Evolutionary conservation across 2,329 filamentous ascomycete genomes (phyloP).

Genomic region (Mycosphaerelloides madeirae): DNA sequence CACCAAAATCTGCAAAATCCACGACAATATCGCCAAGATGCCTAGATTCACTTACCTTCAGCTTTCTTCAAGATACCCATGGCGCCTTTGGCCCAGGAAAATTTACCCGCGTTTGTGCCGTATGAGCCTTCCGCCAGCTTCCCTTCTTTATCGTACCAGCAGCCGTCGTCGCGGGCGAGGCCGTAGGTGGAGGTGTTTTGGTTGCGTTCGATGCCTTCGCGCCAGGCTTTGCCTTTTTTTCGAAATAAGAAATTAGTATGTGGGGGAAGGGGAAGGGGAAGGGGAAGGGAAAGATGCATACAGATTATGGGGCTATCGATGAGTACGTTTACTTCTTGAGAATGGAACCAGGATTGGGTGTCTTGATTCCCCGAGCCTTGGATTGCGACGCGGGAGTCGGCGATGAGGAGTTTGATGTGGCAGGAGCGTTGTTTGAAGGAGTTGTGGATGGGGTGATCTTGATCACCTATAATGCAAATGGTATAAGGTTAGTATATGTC

Average conservation of each 20-base stretch:
- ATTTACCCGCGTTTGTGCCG: conserved; percentile 36
- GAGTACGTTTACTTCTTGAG: conserved; percentile 73
- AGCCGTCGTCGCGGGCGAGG: conserved; percentile 52
- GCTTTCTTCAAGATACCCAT: conserved; percentile 20
- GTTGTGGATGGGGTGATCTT: conserved; percentile 60
- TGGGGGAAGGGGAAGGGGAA: no score
- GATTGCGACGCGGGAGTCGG: conserved; percentile 63
- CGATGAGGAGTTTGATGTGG: conserved; percentile 74
- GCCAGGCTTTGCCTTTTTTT: conserved; percentile 53
- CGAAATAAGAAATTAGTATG: no score
- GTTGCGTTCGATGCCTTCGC: conserved; percentile 57
- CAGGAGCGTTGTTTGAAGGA: conserved; percentile 62
- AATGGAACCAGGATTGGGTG: conserved; percentile 74
- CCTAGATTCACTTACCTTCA: conserved; percentile 9
- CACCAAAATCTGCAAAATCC: conserved; percentile 1
- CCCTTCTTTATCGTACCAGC: conserved; percentile 53
- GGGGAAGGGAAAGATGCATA: no score
- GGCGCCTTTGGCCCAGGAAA: conserved; percentile 17
- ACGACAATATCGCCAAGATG: conserved; percentile 1
- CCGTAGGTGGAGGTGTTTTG: conserved; percentile 63
- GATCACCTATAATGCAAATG: no score
- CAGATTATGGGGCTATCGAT: conserved; percentile 62
- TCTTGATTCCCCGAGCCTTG: conserved; percentile 76
- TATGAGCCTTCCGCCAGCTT: conserved; percentile 40
- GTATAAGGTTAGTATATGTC: no score